Evolutionary conservation across 164 flowering plant genomes (phyloP).

Genomic region (Houttuynia cordata): DNA sequence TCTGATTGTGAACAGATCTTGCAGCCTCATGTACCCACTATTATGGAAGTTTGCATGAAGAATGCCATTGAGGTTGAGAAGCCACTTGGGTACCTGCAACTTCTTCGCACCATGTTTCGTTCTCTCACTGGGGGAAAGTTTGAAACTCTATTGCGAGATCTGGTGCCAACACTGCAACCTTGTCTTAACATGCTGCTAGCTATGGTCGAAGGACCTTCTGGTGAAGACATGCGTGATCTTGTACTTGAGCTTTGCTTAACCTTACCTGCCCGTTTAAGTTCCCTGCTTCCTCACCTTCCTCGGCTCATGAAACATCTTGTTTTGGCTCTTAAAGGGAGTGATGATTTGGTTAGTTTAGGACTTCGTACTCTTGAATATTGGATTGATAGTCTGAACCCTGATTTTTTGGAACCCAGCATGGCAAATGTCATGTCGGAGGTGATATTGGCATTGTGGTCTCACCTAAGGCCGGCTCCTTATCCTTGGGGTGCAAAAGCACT

Average conservation of each 20-base stretch:
- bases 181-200: constrained; percentile 85
- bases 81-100: constrained; percentile 91
- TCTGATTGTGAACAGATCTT: constrained; percentile 88
- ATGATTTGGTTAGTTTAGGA: constrained; percentile 79
- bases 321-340: constrained; percentile 78
- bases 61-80: constrained; percentile 82
- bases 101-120: constrained; percentile 86
- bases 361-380: constrained; percentile 93
- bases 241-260: constrained; percentile 85
- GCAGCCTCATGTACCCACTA: constrained; percentile 88
- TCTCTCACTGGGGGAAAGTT: constrained; percentile 90
- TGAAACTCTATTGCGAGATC: constrained; percentile 74
- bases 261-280: constrained; percentile 91
- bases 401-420: constrained; percentile 97
- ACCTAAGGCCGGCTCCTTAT: constrained; percentile 84
- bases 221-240: constrained; percentile 90
- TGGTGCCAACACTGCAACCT: constrained; percentile 68
- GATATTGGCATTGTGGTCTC: constrained; percentile 95
- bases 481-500: constrained; percentile 88
- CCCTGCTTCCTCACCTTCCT: constrained; percentile 81
- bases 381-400: constrained; percentile 99
- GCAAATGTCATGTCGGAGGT: constrained; percentile 93
- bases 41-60: constrained; percentile 92
- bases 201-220: constrained; percentile 96
- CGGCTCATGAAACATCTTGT: constrained; percentile 97